Percentiles rank a stretch among this genome's conserved stretches.
These are phyloP conservation scores for Xerocomellus intermedius DNA, from an alignment of 768 basidiomycete genomes.

Conservation along the genomic window DNA sequence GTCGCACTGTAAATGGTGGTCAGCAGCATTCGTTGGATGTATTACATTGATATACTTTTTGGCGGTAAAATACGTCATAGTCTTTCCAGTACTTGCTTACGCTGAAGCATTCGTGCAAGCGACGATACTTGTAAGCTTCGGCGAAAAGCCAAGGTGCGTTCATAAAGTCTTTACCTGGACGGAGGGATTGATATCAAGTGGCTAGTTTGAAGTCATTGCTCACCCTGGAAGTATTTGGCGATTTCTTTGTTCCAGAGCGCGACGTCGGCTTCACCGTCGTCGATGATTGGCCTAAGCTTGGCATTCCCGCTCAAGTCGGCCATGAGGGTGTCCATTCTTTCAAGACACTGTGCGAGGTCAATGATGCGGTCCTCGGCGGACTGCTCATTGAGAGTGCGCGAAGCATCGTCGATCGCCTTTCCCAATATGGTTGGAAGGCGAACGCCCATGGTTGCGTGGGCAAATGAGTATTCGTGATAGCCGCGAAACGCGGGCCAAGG, in stretches of 20 bases:
- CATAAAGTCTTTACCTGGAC: conserved; percentile 83
- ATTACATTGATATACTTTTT: conserved; percentile 56
- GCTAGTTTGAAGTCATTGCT: conserved; percentile 13
- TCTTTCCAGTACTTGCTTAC: conserved; percentile 85
- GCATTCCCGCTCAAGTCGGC: conserved; percentile 79
- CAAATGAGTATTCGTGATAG: conserved; percentile 80
- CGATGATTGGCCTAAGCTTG: conserved; percentile 82
- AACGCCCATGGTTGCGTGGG: conserved; percentile 94
- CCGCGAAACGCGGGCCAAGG: conserved; percentile 81
- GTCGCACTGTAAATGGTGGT: conserved; percentile 60
- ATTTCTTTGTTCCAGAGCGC: conserved; percentile 98
- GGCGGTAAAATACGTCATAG: conserved; percentile 94
- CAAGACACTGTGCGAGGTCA: conserved; percentile 83
- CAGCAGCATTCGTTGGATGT: not conserved
- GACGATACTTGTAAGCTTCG: conserved; percentile 90
- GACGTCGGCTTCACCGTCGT: conserved; percentile 90
- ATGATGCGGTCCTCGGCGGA: conserved; percentile 78
- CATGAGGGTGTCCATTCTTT: conserved; percentile 90
- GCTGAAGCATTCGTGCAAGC: conserved; percentile 91
- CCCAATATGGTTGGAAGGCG: conserved; percentile 93
- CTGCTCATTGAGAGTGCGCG: conserved; percentile 84
- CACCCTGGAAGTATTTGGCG: conserved; percentile 89
- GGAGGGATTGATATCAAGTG: not conserved
- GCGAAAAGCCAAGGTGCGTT: conserved; percentile 96
- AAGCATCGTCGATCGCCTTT: conserved; percentile 92